phyloP scores from a whole-genome alignment of 192 early-diverging fungal species.

The Entomortierella beljakovae region DNA sequence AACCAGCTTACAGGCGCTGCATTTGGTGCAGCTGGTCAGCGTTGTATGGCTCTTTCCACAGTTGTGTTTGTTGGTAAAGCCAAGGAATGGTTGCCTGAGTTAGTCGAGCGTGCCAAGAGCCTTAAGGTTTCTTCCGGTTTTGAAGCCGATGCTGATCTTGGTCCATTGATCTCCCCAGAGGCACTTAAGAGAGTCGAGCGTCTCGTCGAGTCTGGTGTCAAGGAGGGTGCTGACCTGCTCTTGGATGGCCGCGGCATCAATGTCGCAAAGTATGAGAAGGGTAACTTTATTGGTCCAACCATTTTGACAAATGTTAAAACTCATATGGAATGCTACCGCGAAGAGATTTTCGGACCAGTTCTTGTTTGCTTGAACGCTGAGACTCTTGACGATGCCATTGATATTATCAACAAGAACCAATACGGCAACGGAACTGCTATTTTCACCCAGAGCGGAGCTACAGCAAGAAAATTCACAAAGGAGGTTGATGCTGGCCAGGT shows the following conservation, averaged over 20 bases:
- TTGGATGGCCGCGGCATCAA: slow-evolving; percentile 89
- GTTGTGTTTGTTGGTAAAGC: slow-evolving; percentile 91
- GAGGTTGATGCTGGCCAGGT: slow-evolving; percentile 96
- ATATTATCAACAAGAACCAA: slow-evolving; percentile 88
- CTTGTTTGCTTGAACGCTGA: slow-evolving; percentile 85
- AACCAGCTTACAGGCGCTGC: slow-evolving; percentile 93
- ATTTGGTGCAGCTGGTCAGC: slow-evolving; percentile 97
- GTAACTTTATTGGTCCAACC: slow-evolving; percentile 97
- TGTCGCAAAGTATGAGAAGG: slow-evolving; percentile 82
- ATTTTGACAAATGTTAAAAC: slow-evolving; percentile 81
- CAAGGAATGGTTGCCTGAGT: slow-evolving; percentile 86
- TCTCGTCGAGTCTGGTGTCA: slow-evolving; percentile 84
- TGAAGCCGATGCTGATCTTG: slow-evolving; percentile 87
- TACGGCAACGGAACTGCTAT: slow-evolving; percentile 90
- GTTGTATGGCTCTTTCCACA: slow-evolving; percentile 98
- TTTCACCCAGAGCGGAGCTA: slow-evolving; percentile 92
- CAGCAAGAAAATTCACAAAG: slow-evolving; percentile 87
- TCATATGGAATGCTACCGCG: slow-evolving; percentile 88
- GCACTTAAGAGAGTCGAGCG: slow-evolving; percentile 79
- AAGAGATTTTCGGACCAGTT: slow-evolving; percentile 98
- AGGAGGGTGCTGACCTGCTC: slow-evolving; percentile 87
- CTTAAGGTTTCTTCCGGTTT: slow-evolving; percentile 90
- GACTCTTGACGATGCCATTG: slow-evolving; percentile 92
- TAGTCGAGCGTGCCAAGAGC: slow-evolving; percentile 85
- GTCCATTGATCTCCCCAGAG: slow-evolving; percentile 88